A percentile compares a stretch with the other conserved stretches of the same genome.
Evolutionary conservation across 305 asterid species (phyloP).

Genomic region (Galium porrigens): DNA sequence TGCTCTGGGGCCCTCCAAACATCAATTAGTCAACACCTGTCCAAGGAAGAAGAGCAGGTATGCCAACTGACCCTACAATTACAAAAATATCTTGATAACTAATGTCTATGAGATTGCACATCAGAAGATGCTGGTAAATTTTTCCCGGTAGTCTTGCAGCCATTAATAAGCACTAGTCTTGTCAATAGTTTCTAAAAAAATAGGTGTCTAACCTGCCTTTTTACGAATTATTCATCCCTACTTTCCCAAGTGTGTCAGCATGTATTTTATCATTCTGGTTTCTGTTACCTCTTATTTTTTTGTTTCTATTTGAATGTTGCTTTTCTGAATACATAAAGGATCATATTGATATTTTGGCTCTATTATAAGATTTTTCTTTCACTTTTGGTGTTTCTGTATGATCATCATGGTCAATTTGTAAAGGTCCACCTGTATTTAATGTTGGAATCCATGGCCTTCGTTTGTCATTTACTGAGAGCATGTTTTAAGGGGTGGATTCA

Average conservation of each 20-base stretch:
- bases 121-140: background rate
- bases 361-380: background rate
- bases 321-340: background rate
- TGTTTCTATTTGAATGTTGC: background rate
- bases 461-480: background rate
- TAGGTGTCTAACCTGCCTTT: background rate
- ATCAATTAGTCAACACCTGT: conserved; percentile 35
- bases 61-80: background rate
- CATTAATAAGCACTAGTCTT: too few relatives aligned
- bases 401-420: background rate
- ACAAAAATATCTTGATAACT: background rate
- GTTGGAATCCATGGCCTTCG: background rate
- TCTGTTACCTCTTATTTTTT: background rate
- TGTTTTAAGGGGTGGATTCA: background rate
- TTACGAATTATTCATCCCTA: background rate
- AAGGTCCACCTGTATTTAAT: background rate
- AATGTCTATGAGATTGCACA: background rate
- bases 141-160: background rate
- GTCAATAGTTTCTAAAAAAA: background rate
- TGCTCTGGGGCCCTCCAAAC: conserved; percentile 39
- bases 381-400: background rate
- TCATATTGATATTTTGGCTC: background rate
- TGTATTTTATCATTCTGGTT: background rate
- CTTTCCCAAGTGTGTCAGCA: background rate
- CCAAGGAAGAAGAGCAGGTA: conserved; percentile 45